phyloP scores from a whole-genome alignment of 176 grass and related monocot species.

The Oryza coarctata region DNA sequence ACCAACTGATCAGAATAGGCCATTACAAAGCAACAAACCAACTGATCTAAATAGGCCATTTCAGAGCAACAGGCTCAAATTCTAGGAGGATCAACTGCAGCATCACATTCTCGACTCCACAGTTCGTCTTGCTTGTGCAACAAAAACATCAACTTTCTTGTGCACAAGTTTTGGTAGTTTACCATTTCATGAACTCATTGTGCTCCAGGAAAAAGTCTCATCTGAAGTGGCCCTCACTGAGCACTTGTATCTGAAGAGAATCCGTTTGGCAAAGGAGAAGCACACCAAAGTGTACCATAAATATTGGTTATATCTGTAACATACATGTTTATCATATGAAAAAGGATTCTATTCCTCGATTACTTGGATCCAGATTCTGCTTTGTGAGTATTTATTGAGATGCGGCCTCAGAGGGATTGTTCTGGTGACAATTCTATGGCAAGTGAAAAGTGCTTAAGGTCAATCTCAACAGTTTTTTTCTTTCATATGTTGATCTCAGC shows the following conservation, averaged over 20 bases:
- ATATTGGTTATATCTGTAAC: conserved; percentile 26
- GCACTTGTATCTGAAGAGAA: background rate
- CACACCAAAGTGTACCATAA: conserved; percentile 18
- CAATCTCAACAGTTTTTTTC: background rate
- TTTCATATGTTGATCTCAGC: background rate
- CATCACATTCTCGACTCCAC: background rate
- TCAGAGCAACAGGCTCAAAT: conserved; percentile 42
- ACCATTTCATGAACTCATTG: background rate
- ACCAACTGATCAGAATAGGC: background rate
- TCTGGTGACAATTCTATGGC: background rate
- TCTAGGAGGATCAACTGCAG: background rate
- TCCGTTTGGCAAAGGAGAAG: background rate
- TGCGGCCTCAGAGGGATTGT: background rate
- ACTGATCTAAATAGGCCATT: conserved; percentile 9
- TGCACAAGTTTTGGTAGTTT: conserved; percentile 6
- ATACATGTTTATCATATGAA: background rate
- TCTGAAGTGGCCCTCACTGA: background rate
- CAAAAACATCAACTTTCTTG: background rate
- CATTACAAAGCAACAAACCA: too few relatives aligned
- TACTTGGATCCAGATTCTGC: background rate
- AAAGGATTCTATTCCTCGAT: conserved; percentile 3
- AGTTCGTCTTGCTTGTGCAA: background rate
- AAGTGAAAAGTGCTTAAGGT: background rate
- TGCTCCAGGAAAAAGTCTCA: background rate
- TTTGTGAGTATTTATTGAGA: background rate